Evolutionary conservation across 176 grass and related monocot species (phyloP).

Genomic region (Zoysia pacifica): DNA sequence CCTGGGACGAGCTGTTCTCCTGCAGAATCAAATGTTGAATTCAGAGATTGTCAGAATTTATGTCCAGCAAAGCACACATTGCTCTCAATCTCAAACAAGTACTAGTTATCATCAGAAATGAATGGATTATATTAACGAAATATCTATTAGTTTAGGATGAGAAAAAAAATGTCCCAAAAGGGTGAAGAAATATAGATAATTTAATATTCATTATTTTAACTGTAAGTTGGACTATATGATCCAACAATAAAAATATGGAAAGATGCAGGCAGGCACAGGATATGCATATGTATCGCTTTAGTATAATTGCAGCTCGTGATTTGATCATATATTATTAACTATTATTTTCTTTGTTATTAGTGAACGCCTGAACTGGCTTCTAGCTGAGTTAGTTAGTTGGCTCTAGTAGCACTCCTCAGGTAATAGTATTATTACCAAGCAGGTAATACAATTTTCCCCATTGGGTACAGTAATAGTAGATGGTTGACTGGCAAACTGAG

Average conservation of each 20-base stretch:
- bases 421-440: not conserved
- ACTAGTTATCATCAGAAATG: slow-evolving; percentile 25
- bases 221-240: slow-evolving; percentile 1
- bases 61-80: slow-evolving; percentile 21
- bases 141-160: slow-evolving; percentile 9
- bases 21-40: slow-evolving; percentile 29
- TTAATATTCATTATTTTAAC: not conserved
- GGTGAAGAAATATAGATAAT: slow-evolving; percentile 8
- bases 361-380: too few relatives aligned
- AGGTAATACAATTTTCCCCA: slow-evolving; percentile 17
- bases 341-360: not conserved
- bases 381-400: too few relatives aligned
- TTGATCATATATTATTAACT: not conserved
- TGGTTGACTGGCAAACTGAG: slow-evolving; percentile 19
- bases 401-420: too few relatives aligned
- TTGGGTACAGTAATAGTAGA: not conserved
- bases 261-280: not conserved
- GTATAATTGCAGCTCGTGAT: slow-evolving; percentile 9
- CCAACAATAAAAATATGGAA: slow-evolving; percentile 10
- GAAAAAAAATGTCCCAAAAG: slow-evolving; percentile 4
- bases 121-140: slow-evolving; percentile 12
- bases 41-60: slow-evolving; percentile 14
- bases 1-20: slow-evolving; percentile 53
- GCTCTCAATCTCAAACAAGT: slow-evolving; percentile 16
- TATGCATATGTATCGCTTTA: not conserved